Percentiles rank a stretch among this genome's conserved stretches.
phyloP scores from a whole-genome alignment of 140 eudicot genomes.

The Cichorium intybus region DNA sequence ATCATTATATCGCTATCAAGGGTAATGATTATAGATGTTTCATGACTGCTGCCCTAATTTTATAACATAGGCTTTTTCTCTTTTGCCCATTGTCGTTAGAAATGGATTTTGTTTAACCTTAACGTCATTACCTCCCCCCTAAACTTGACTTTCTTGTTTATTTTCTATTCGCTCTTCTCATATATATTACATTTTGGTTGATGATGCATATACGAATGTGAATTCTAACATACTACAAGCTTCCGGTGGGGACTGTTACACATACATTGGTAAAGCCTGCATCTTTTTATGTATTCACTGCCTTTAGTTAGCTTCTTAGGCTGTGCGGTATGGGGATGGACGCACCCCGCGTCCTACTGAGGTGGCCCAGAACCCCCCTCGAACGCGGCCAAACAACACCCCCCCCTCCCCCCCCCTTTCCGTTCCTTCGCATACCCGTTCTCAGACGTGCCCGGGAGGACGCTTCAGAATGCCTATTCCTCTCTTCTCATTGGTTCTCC shows the following conservation, averaged over 20 bases:
- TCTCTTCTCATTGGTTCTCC: too few relatives aligned
- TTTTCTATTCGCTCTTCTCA: neutral
- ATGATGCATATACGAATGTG: slow-evolving; percentile 3
- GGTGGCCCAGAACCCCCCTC: too few relatives aligned
- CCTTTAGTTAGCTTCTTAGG: too few relatives aligned
- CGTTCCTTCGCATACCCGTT: too few relatives aligned
- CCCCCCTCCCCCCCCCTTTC: too few relatives aligned
- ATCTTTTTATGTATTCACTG: neutral
- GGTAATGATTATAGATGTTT: slow-evolving; percentile 11
- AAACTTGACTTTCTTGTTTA: neutral
- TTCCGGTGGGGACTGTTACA: neutral
- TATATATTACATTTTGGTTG: slow-evolving; percentile 6
- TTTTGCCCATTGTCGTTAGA: neutral
- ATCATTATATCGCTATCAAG: neutral
- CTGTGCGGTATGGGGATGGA: too few relatives aligned
- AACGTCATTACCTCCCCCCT: neutral
- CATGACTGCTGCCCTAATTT: slow-evolving; percentile 7
- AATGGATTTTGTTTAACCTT: neutral
- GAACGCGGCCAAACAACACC: too few relatives aligned
- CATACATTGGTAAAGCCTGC: slow-evolving; percentile 7
- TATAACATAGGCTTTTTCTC: neutral
- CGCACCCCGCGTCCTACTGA: too few relatives aligned
- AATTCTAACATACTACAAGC: neutral
- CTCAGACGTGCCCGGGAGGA: too few relatives aligned
- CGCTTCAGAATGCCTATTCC: too few relatives aligned